Conservation (phyloP, 345 rosid species). For the Raphanus sativus region DNA sequence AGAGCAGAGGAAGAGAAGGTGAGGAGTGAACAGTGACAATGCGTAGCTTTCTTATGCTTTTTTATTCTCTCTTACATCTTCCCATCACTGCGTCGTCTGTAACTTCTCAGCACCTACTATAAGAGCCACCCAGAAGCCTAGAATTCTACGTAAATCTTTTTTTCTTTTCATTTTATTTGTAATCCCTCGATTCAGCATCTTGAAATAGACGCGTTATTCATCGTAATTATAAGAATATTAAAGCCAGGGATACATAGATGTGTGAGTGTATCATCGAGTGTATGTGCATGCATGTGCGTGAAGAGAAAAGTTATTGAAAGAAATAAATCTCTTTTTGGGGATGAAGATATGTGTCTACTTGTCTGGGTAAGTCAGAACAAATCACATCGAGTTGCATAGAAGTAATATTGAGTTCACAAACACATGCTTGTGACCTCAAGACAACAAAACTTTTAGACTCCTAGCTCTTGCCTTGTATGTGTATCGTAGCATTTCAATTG, state of each 20-base stretch:
- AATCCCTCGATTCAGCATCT: constrained; percentile 2
- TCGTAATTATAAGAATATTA: background rate
- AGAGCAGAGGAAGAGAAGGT: constrained; percentile 18
- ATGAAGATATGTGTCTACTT: constrained; percentile 31
- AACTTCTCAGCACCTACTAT: constrained; percentile 27
- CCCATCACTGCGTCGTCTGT: constrained; percentile 35
- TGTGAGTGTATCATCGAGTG: background rate
- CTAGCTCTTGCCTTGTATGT: constrained; percentile 4
- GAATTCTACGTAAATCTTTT: background rate
- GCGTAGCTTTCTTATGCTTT: constrained; percentile 30
- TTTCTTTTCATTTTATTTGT: background rate
- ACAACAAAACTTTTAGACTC: background rate
- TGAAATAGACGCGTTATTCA: background rate
- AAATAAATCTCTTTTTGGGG: constrained; percentile 10
- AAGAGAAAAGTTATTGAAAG: constrained; percentile 7
- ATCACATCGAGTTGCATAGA: constrained; percentile 39
- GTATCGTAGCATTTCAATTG: constrained; percentile 4
- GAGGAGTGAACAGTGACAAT: constrained; percentile 33
- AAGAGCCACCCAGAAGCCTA: constrained; percentile 23
- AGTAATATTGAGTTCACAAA: background rate
- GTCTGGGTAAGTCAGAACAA: constrained; percentile 34
- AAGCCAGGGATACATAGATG: background rate
- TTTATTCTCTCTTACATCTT: constrained; percentile 26
- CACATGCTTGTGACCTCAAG: constrained; percentile 31
- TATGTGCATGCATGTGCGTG: constrained; percentile 32